Percentiles rank a stretch among this genome's conserved stretches.
These are phyloP conservation scores for Mycena pura DNA, from an alignment of 768 basidiomycete species.

Conservation along the genomic window DNA sequence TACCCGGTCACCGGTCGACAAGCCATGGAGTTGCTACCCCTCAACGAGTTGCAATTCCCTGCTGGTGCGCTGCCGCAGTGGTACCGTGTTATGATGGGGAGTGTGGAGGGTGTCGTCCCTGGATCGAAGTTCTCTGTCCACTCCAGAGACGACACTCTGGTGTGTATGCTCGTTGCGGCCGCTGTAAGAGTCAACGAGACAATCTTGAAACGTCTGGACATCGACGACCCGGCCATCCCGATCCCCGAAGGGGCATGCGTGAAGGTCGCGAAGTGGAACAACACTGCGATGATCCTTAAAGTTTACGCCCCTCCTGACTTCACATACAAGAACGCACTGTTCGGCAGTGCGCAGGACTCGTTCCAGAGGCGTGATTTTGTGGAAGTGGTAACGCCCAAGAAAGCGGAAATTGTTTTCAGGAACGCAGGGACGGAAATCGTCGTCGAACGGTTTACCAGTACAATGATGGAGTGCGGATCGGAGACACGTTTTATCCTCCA, in stretches of 20 bases:
- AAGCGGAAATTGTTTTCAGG: neutral
- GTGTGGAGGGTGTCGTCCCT: slow-evolving; percentile 8
- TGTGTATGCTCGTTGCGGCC: slow-evolving; percentile 1
- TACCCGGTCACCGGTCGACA: neutral
- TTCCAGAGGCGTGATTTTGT: neutral
- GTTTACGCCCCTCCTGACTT: neutral
- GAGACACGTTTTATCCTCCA: neutral
- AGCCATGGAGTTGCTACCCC: neutral
- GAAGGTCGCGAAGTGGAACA: neutral
- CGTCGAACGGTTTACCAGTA: neutral
- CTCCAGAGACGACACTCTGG: neutral
- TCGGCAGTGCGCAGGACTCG: neutral
- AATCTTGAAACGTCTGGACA: neutral
- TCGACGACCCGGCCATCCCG: no score
- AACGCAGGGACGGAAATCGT: neutral
- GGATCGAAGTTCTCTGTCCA: neutral
- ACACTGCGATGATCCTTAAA: neutral
- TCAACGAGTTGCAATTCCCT: neutral
- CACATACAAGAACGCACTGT: neutral
- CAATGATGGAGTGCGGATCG: neutral
- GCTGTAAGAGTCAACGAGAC: neutral
- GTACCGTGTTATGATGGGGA: neutral
- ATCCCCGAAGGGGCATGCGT: neutral
- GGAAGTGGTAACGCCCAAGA: neutral
- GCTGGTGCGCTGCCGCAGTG: no score